Evolutionary conservation across 495 filamentous ascomycete genomes (phyloP).

Genomic region (Penicillium crystallinum): DNA sequence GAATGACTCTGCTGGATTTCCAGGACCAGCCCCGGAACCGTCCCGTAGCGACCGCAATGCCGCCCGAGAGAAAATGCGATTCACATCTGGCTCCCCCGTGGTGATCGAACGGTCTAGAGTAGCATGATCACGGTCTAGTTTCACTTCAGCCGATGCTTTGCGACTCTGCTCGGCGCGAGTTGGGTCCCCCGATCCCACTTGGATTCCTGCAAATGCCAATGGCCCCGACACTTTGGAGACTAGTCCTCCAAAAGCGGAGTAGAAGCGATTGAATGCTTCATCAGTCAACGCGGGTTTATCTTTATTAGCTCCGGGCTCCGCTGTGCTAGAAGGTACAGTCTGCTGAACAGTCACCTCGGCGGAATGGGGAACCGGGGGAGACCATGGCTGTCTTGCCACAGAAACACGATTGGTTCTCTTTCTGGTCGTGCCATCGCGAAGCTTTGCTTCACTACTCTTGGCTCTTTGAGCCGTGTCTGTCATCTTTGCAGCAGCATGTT

Average conservation of each 20-base stretch:
- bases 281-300: conserved; percentile 42
- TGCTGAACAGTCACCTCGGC: conserved; percentile 36
- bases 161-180: conserved; percentile 32
- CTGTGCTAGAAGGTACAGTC: conserved; percentile 24
- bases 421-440: conserved; percentile 25
- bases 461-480: conserved; percentile 50
- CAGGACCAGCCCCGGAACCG: conserved; percentile 36
- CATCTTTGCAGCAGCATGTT: conserved; percentile 70
- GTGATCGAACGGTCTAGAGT: conserved; percentile 32
- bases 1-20: conserved; percentile 70
- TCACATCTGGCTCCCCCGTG: conserved; percentile 63
- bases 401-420: conserved; percentile 22
- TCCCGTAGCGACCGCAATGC: conserved; percentile 67
- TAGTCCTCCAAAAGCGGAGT: conserved; percentile 77
- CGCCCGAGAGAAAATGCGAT: conserved; percentile 70
- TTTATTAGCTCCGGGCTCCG: conserved; percentile 11
- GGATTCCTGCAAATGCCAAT: conserved; percentile 86
- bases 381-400: conserved; percentile 31
- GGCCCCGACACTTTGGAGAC: conserved; percentile 82
- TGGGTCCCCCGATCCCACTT: conserved; percentile 56
- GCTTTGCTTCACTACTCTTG: conserved; percentile 32
- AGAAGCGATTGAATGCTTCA: conserved; percentile 83
- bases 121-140: conserved; percentile 34
- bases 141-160: conserved; percentile 39
- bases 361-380: conserved; percentile 30